Evolutionary conservation across 2,329 filamentous ascomycete genomes (phyloP), one percentile per base, ranked within the genome.

Genomic region (Colletotrichum lentis): DNA sequence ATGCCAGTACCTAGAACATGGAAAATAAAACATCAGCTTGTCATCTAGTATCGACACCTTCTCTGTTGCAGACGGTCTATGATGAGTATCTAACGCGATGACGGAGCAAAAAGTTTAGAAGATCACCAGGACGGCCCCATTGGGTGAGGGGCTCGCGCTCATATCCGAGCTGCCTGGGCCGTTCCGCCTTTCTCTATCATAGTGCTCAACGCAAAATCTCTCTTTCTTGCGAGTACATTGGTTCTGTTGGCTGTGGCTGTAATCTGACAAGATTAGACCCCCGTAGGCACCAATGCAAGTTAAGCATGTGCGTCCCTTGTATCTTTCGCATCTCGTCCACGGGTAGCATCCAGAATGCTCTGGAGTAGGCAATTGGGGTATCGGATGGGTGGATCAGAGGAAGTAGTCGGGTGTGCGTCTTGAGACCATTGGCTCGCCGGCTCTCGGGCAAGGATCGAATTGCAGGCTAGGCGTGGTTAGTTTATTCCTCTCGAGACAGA

Each of bases 391-490:
- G 47, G 55, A 75, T 84, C 92, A 99, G 80, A 98, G 91, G 92
- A 99, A 99, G 86, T 99, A 99, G 81, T 99, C 95, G 64, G 95
- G 95, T 72, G 96, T 99, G 88, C 91, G 90, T 85, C 96, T 91
- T 78, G 96, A 98, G 72, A 99, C 96, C 96, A 98, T 98, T 27
- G 96, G 96, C 80, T 99, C 96, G 74, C 96, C 96, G 73, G 96
- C 95, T 81, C 96, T 90, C 65, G 96, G 96, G 86, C 96, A 98
- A 63, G 96, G 96, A 78, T 99, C 96, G 80, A 98, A 99, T 90
- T 99, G 96, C 82, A 99, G 84, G 91, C 96, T 99, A 76, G 22
- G 67, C 35, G 43, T 55, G 24, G 70, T 80, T 72, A 80, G 76
- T 70, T 44, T 64, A 20, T 55, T 31, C 16, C 5, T 20, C 22